Percentiles rank a stretch among this genome's conserved stretches.
Conservation (phyloP, 805 yeast genomes). For the Wickerhamomyces ciferrii region DNA sequence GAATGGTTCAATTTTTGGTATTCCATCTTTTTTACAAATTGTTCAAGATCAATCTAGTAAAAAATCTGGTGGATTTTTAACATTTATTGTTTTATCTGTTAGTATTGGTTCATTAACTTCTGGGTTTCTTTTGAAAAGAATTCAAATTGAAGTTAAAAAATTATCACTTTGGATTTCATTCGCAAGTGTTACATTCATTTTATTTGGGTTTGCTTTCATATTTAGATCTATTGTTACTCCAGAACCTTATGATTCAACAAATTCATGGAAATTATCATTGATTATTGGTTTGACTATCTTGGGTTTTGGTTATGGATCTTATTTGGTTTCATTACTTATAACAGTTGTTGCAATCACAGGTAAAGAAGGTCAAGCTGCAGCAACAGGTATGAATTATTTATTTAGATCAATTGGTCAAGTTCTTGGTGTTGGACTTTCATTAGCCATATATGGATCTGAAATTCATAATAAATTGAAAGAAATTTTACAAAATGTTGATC, state of each 20-base stretch:
- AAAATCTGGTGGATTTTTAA: slow-evolving; percentile 30
- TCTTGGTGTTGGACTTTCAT: slow-evolving; percentile 30
- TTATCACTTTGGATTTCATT: slow-evolving; percentile 2
- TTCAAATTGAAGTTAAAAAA: neutral
- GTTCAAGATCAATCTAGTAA: slow-evolving; percentile 30
- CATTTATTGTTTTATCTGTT: slow-evolving; percentile 25
- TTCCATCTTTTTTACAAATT: slow-evolving; percentile 19
- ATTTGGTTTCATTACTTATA: slow-evolving; percentile 30
- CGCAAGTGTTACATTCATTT: neutral
- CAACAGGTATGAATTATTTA: slow-evolving; percentile 36
- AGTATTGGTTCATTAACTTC: slow-evolving; percentile 21
- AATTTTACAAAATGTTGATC: slow-evolving; percentile 6
- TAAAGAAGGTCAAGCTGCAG: slow-evolving; percentile 32
- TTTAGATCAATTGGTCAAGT: slow-evolving; percentile 37
- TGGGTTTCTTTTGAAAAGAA: slow-evolving; percentile 21
- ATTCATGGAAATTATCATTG: slow-evolving; percentile 11
- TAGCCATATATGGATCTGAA: slow-evolving; percentile 23
- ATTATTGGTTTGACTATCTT: slow-evolving; percentile 20
- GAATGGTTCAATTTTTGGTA: slow-evolving; percentile 7
- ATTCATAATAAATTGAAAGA: neutral
- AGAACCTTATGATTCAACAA: slow-evolving; percentile 4
- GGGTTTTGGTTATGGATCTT: slow-evolving; percentile 34
- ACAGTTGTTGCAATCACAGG: slow-evolving; percentile 34
- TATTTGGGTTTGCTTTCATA: slow-evolving; percentile 5
- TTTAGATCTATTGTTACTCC: slow-evolving; percentile 1